These are phyloP conservation scores for Nicotiana tomentosiformis DNA, from an alignment of 257 asterid genomes.

Conservation along the genomic window DNA sequence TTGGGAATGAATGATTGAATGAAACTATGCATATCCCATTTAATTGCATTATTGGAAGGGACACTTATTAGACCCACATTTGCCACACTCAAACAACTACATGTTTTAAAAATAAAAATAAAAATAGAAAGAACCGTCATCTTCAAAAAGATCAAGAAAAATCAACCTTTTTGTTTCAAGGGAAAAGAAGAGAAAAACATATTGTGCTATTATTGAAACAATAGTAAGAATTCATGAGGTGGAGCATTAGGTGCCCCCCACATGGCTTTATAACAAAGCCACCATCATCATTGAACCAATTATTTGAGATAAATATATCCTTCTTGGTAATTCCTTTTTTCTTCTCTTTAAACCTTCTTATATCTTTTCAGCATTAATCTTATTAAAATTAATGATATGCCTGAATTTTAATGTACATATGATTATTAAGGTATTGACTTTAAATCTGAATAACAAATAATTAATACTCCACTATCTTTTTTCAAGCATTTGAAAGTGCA, in stretches of 20 bases:
- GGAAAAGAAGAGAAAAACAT: neutral
- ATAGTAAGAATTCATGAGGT: constrained; percentile 6
- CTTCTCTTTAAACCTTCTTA: too few species aligned
- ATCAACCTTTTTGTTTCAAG: neutral
- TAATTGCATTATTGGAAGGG: constrained; percentile 17
- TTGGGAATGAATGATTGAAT: constrained; percentile 12
- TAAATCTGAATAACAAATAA: too few species aligned
- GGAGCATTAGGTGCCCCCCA: constrained; percentile 11
- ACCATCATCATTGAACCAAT: neutral
- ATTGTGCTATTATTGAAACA: neutral
- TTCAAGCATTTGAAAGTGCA: too few species aligned
- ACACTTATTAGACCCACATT: constrained; percentile 12
- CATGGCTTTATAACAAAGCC: constrained; percentile 11
- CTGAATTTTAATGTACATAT: too few species aligned
- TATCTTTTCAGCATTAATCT: too few species aligned
- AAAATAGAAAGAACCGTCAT: neutral
- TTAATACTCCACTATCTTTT: too few species aligned
- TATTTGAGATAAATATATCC: neutral
- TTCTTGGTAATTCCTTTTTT: too few species aligned
- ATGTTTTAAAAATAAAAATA: neutral
- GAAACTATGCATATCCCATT: neutral
- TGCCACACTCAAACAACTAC: constrained; percentile 4
- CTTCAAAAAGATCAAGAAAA: neutral
- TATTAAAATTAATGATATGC: too few species aligned
- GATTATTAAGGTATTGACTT: too few species aligned